These are phyloP conservation scores for Backusella australiensis DNA, from an alignment of 192 early-diverging fungal species.

Conservation along the genomic window DNA sequence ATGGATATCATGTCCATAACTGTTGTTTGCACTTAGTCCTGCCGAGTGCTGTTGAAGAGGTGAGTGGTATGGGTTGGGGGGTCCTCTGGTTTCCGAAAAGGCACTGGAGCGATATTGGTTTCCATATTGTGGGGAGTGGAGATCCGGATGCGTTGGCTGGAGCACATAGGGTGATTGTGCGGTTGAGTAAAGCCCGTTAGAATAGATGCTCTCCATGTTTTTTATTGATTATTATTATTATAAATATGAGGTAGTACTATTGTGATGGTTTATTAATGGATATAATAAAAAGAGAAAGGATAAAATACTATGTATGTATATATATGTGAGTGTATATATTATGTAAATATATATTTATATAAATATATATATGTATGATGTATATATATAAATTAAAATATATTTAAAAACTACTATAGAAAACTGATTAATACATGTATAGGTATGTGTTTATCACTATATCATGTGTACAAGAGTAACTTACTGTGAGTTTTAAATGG, in stretches of 20 bases:
- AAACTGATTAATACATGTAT: not conserved
- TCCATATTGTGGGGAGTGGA: not conserved
- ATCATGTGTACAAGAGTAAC: not conserved
- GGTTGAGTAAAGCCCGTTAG: conserved; percentile 11
- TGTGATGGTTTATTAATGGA: not conserved
- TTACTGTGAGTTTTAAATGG: not conserved
- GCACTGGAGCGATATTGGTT: conserved; percentile 21
- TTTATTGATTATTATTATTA: not conserved
- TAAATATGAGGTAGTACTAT: not conserved
- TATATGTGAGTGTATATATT: not conserved
- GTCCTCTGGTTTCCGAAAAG: conserved; percentile 5
- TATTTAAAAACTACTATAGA: not conserved
- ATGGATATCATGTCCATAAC: not conserved
- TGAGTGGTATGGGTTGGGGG: not conserved
- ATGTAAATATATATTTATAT: not conserved
- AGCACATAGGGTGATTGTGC: conserved; percentile 11
- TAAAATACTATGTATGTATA: not conserved
- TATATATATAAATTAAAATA: not conserved
- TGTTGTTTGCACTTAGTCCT: conserved; percentile 1
- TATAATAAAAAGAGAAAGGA: not conserved
- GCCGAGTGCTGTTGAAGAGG: conserved; percentile 3
- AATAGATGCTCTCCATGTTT: conserved; percentile 18
- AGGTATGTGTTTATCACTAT: not conserved
- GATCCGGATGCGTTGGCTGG: not conserved
- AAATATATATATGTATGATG: not conserved